Evolutionary conservation across 805 yeast species (phyloP).

Genomic region (Wickerhamiella domercqiae): DNA sequence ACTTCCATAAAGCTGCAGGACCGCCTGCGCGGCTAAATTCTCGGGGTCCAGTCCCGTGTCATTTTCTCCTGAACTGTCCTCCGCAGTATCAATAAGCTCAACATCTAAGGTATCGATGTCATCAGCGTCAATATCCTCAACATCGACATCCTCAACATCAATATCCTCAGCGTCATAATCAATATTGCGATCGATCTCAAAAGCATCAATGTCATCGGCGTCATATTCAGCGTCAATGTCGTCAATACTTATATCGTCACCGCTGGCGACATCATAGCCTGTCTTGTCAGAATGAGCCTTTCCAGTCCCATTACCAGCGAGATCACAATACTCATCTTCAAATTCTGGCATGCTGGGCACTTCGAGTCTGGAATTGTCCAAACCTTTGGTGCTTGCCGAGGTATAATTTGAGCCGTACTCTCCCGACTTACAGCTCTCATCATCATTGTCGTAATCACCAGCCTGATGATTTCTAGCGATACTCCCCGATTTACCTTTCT

Average conservation of each 20-base stretch:
- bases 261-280: conserved; percentile 2
- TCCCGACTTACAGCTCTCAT: too few species aligned
- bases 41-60: too few species aligned
- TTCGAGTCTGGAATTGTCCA: not conserved
- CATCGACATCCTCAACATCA: conserved; percentile 5
- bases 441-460: too few species aligned
- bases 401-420: too few species aligned
- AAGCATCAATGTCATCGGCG: conserved; percentile 4
- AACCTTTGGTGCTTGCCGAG: not conserved
- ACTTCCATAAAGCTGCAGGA: too few species aligned
- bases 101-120: conserved; percentile 3
- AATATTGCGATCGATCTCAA: not conserved
- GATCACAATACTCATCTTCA: not conserved
- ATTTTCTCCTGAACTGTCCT: conserved; percentile 4
- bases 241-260: not conserved
- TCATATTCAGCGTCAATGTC: conserved; percentile 5
- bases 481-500: too few species aligned
- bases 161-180: conserved; percentile 7
- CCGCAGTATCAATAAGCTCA: conserved; percentile 5
- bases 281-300: too few species aligned
- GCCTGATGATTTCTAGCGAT: too few species aligned
- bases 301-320: not conserved
- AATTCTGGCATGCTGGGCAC: too few species aligned
- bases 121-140: conserved; percentile 1
- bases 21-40: too few species aligned